These are phyloP conservation scores for Zasmidium angulare DNA, from an alignment of 2,329 filamentous ascomycete genomes.

Conservation along the genomic window DNA sequence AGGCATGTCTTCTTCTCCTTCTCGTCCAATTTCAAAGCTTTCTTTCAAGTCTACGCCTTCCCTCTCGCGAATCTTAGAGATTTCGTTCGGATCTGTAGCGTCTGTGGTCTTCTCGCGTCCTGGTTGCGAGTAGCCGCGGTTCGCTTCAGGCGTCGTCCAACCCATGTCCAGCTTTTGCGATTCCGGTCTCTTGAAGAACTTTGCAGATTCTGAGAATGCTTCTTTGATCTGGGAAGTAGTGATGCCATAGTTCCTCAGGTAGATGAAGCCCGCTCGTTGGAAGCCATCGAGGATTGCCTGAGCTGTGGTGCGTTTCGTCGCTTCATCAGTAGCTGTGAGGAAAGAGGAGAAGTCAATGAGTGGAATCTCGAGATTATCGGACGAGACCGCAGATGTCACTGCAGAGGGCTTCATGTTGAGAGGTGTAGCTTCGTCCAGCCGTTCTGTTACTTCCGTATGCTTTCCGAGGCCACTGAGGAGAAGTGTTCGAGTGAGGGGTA, in stretches of 20 bases:
- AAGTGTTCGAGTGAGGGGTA: background rate
- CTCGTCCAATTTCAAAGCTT: constrained; percentile 61
- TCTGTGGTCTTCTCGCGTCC: constrained; percentile 69
- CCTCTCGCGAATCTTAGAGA: constrained; percentile 55
- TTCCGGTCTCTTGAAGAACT: constrained; percentile 66
- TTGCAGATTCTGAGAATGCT: constrained; percentile 52
- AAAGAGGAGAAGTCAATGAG: constrained; percentile 75
- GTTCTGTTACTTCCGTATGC: background rate
- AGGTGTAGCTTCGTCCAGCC: background rate
- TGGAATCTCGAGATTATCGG: constrained; percentile 39
- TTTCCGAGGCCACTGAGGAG: background rate
- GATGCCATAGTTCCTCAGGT: constrained; percentile 78
- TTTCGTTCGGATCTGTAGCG: constrained; percentile 55
- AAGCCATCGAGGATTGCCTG: constrained; percentile 75
- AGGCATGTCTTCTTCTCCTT: constrained; percentile 60
- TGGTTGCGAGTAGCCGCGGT: constrained; percentile 49
- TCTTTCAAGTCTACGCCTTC: constrained; percentile 57
- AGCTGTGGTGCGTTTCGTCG: constrained; percentile 53
- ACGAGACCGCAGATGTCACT: constrained; percentile 32
- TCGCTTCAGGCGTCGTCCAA: constrained; percentile 60
- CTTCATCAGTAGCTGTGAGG: constrained; percentile 59
- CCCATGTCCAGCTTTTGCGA: constrained; percentile 64
- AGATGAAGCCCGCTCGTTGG: constrained; percentile 84
- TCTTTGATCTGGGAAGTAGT: constrained; percentile 42
- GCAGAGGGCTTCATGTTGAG: constrained; percentile 21